These are phyloP conservation scores for Rhododendron mucronatum DNA, from an alignment of 148 eudicot genomes.

Conservation along the genomic window DNA sequence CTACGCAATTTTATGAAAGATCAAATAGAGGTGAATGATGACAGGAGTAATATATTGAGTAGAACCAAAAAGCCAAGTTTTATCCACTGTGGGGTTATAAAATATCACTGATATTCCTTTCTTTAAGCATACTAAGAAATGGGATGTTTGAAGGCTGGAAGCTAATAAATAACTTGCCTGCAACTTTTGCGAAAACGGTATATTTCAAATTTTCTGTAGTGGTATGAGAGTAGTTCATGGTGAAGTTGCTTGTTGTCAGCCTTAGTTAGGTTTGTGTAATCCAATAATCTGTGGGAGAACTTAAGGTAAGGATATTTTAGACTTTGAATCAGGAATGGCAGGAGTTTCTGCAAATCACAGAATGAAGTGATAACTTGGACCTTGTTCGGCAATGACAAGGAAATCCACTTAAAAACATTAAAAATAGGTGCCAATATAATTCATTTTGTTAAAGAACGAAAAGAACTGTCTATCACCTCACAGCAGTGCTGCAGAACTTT, in stretches of 20 bases:
- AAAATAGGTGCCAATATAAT: background rate
- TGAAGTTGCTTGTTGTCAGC: constrained; percentile 3
- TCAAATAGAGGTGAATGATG: background rate
- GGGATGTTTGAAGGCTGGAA: background rate
- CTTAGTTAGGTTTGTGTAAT: background rate
- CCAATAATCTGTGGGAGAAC: background rate
- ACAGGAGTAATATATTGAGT: background rate
- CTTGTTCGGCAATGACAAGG: background rate
- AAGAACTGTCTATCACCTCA: background rate
- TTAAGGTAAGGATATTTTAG: background rate
- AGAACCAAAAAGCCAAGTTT: background rate
- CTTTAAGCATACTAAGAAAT: background rate
- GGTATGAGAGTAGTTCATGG: background rate
- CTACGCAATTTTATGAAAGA: background rate
- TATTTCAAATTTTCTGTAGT: background rate
- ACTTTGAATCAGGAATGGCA: background rate
- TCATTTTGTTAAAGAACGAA: background rate
- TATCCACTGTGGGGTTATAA: background rate
- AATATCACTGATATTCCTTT: background rate
- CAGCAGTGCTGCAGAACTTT: background rate
- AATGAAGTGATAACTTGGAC: background rate
- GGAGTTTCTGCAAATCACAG: background rate
- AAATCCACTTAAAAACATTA: background rate
- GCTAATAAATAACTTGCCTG: background rate
- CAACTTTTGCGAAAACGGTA: background rate